Percentiles rank a stretch among this genome's conserved stretches.
Conservation (phyloP, 306 rosid genomes). For the Echinosophora koreensis region DNA sequence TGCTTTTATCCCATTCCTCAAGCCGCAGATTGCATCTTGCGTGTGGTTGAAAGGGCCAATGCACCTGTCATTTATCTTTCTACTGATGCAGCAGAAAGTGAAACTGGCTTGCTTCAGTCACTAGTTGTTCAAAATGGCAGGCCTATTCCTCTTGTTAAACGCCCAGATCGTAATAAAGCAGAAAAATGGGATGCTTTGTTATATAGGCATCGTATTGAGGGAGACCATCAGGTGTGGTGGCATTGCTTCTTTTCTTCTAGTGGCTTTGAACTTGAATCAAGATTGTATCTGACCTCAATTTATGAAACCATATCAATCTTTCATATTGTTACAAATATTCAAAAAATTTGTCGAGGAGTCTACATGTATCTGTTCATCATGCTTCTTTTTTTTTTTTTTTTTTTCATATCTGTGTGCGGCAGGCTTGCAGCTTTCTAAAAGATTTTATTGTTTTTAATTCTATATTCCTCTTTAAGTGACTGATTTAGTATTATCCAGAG, state of each 20-base stretch:
- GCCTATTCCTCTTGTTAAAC: slow-evolving; percentile 77
- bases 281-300: slow-evolving; percentile 9
- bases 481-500: not conserved
- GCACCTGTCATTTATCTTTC: slow-evolving; percentile 85
- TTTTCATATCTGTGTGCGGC: not conserved
- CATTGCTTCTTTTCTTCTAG: slow-evolving; percentile 8
- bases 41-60: slow-evolving; percentile 64
- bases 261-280: not conserved
- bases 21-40: slow-evolving; percentile 81
- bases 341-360: not conserved
- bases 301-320: not conserved
- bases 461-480: not conserved
- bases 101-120: slow-evolving; percentile 78
- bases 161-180: slow-evolving; percentile 79
- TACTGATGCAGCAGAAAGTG: slow-evolving; percentile 88
- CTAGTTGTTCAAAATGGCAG: slow-evolving; percentile 66
- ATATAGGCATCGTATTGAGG: slow-evolving; percentile 74
- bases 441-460: not conserved
- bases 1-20: slow-evolving; percentile 94
- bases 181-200: slow-evolving; percentile 96
- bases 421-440: not conserved
- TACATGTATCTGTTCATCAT: not conserved
- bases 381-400: not conserved
- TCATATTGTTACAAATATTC: not conserved
- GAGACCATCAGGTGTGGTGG: slow-evolving; percentile 72